These are phyloP conservation scores for Tubosaeta sp. DNA, from an alignment of 768 basidiomycete genomes.

Conservation along the genomic window DNA sequence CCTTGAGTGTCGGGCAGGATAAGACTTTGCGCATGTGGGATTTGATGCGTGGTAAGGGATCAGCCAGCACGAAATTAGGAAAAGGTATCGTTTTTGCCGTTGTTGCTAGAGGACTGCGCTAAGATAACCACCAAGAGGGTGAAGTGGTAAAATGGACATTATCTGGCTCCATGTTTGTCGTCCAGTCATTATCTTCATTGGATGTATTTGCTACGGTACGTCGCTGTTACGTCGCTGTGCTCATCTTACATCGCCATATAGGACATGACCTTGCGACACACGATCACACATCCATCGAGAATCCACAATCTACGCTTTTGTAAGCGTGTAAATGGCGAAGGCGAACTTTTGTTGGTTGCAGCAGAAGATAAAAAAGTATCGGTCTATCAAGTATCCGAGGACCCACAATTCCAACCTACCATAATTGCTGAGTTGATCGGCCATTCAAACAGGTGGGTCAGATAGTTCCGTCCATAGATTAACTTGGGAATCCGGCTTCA, in stretches of 20 bases:
- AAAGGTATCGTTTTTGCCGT: slow-evolving; percentile 51
- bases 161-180: slow-evolving; percentile 72
- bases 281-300: slow-evolving; percentile 72
- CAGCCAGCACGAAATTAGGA: slow-evolving; percentile 84
- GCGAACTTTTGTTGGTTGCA: slow-evolving; percentile 74
- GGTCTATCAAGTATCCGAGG: slow-evolving; percentile 59
- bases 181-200: slow-evolving; percentile 70
- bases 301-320: slow-evolving; percentile 83
- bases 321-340: slow-evolving; percentile 48
- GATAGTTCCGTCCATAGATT: background rate
- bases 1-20: slow-evolving; percentile 87
- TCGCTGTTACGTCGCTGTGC: background rate
- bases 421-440: slow-evolving; percentile 74
- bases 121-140: slow-evolving; percentile 54
- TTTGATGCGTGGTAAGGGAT: slow-evolving; percentile 89
- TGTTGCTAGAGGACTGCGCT: background rate
- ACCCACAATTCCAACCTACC: slow-evolving; percentile 42
- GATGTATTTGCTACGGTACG: slow-evolving; percentile 79
- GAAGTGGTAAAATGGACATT: slow-evolving; percentile 89
- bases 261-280: slow-evolving; percentile 77
- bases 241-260: slow-evolving; percentile 26
- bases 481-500: slow-evolving; percentile 26
- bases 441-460: slow-evolving; percentile 73
- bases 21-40: slow-evolving; percentile 96
- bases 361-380: slow-evolving; percentile 90